Evolutionary conservation across 2,329 filamentous ascomycete species (phyloP).

Genomic region (Emericellopsis atlantica): DNA sequence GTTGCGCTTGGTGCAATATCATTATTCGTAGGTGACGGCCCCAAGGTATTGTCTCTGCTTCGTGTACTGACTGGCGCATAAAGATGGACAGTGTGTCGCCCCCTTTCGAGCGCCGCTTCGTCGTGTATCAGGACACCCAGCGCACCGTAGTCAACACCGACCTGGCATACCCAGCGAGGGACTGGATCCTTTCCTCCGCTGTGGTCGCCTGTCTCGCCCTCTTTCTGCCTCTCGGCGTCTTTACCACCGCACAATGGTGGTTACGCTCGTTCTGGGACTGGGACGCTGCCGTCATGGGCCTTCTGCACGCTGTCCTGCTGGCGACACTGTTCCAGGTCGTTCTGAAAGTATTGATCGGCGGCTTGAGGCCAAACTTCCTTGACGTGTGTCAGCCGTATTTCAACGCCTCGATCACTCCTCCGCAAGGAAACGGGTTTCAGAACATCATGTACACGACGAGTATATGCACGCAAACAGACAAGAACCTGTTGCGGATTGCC

Average conservation of each 20-base stretch:
- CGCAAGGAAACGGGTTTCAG: constrained; percentile 37
- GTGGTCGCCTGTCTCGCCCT: constrained; percentile 42
- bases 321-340: constrained; percentile 46
- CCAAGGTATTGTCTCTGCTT: neutral
- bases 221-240: constrained; percentile 42
- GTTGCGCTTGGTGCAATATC: neutral
- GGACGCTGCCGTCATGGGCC: constrained; percentile 50
- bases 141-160: constrained; percentile 51
- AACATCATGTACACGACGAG: constrained; percentile 56
- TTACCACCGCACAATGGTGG: constrained; percentile 44
- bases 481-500: constrained; percentile 51
- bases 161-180: constrained; percentile 51
- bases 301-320: constrained; percentile 44
- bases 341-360: constrained; percentile 63
- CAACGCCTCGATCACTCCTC: constrained; percentile 12
- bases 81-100: constrained; percentile 42
- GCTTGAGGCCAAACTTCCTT: constrained; percentile 60
- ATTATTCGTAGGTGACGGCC: neutral
- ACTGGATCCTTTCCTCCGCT: constrained; percentile 49
- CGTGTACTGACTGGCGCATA: neutral
- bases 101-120: constrained; percentile 45
- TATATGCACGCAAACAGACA: constrained; percentile 53
- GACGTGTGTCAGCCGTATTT: constrained; percentile 42
- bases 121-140: constrained; percentile 40
- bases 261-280: constrained; percentile 44